Evolutionary conservation across 2,329 filamentous ascomycete genomes (phyloP).

Genomic region (Penicillium thymicola): DNA sequence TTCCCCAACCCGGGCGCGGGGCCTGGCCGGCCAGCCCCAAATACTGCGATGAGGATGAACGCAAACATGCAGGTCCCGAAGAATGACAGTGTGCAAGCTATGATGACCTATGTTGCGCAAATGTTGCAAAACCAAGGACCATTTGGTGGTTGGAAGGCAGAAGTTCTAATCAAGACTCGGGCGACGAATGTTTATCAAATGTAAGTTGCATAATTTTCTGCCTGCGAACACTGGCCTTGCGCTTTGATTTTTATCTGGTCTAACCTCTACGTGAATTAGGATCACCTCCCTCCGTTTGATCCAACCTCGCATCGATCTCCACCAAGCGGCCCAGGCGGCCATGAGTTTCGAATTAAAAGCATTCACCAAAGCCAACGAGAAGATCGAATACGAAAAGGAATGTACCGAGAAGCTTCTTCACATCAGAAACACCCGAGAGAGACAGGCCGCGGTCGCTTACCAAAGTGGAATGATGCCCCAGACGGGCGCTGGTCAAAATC

Average conservation of each 20-base stretch:
- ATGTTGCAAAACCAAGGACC: slow-evolving; percentile 42
- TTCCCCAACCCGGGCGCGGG: slow-evolving; percentile 38
- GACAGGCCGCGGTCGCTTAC: slow-evolving; percentile 40
- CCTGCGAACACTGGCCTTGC: not conserved
- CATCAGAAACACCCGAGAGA: slow-evolving; percentile 45
- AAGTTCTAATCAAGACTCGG: slow-evolving; percentile 40
- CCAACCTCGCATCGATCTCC: slow-evolving; percentile 40
- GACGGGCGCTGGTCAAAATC: slow-evolving; percentile 37
- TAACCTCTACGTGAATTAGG: slow-evolving; percentile 25
- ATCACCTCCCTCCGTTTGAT: slow-evolving; percentile 47
- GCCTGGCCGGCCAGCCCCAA: slow-evolving; percentile 24
- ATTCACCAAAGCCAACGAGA: slow-evolving; percentile 41
- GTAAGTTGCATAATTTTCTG: slow-evolving; percentile 27
- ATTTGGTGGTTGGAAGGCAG: slow-evolving; percentile 45
- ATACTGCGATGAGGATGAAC: slow-evolving; percentile 21
- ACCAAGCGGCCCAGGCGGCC: slow-evolving; percentile 40
- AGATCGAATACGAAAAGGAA: slow-evolving; percentile 45
- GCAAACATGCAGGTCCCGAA: slow-evolving; percentile 33
- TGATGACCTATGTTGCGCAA: slow-evolving; percentile 40
- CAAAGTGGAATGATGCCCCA: slow-evolving; percentile 42
- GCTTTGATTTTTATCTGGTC: not conserved
- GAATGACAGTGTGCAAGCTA: slow-evolving; percentile 35
- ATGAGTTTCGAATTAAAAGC: slow-evolving; percentile 46
- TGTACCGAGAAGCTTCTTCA: slow-evolving; percentile 45
- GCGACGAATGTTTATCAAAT: slow-evolving; percentile 45